phyloP scores from a whole-genome alignment of 148 eudicot genomes.

The Fagopyrum tataricum region DNA sequence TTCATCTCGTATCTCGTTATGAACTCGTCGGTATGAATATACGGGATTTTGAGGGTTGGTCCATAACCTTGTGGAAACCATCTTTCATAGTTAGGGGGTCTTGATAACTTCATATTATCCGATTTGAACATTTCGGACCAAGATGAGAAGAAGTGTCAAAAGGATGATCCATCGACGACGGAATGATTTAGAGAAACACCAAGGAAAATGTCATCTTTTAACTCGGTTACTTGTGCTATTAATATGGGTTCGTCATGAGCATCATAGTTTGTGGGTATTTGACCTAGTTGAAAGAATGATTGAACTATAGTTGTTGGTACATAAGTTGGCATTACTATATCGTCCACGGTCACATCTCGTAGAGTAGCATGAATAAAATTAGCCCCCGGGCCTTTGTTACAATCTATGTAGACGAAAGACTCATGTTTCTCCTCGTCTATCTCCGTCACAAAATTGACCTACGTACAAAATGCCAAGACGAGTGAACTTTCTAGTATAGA shows the following conservation, averaged over 20 bases:
- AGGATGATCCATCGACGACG: constrained; percentile 49
- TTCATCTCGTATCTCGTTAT: constrained; percentile 14
- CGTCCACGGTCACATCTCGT: background rate
- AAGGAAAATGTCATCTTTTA: constrained; percentile 45
- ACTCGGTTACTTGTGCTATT: background rate
- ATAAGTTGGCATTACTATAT: background rate
- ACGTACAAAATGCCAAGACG: background rate
- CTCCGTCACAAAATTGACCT: background rate
- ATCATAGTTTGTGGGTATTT: background rate
- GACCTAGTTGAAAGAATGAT: background rate
- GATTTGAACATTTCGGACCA: constrained; percentile 35
- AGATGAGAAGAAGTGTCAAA: constrained; percentile 50
- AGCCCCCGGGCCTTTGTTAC: background rate
- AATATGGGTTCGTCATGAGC: background rate
- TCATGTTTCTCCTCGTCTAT: background rate
- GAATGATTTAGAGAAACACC: constrained; percentile 49
- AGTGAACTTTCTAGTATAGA: too few relatives aligned
- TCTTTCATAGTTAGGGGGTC: constrained; percentile 14
- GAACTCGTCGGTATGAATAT: constrained; percentile 26
- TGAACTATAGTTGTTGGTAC: background rate
- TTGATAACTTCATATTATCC: constrained; percentile 4
- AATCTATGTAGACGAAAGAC: background rate
- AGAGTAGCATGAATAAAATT: background rate
- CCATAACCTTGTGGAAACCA: constrained; percentile 26
- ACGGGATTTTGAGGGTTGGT: constrained; percentile 27